Percentiles rank a stretch among this genome's conserved stretches.
phyloP scores from a whole-genome alignment of 2,329 filamentous ascomycete genomes.

The Trichoderma simmonsii region DNA sequence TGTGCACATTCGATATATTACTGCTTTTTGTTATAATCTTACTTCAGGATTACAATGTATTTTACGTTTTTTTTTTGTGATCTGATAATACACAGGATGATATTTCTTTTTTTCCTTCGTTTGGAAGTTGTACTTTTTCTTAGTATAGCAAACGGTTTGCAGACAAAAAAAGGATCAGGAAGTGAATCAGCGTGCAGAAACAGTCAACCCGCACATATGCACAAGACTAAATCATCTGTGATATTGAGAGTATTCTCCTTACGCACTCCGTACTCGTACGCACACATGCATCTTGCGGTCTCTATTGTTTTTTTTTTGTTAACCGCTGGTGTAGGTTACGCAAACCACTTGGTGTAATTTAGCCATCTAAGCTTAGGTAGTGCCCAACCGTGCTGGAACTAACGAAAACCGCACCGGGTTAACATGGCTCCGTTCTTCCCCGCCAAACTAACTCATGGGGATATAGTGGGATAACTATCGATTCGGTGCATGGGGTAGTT shows the following conservation, averaged over 20 bases:
- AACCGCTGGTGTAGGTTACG: not conserved
- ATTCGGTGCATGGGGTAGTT: not conserved
- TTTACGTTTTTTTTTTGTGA: too few species aligned
- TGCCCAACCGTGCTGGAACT: not conserved
- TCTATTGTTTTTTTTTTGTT: not conserved
- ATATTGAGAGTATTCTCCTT: not conserved
- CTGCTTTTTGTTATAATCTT: too few species aligned
- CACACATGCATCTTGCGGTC: not conserved
- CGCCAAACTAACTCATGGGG: not conserved
- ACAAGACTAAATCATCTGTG: not conserved
- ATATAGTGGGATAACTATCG: not conserved
- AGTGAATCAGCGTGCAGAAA: not conserved
- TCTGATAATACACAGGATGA: too few species aligned
- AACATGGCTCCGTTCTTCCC: not conserved
- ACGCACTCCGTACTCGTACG: not conserved
- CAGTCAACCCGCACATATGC: not conserved
- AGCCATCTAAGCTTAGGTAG: not conserved
- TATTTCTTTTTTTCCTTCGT: too few species aligned
- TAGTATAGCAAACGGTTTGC: too few species aligned
- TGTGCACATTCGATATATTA: not conserved
- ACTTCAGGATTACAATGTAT: too few species aligned
- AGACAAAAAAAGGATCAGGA: not conserved
- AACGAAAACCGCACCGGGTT: not conserved
- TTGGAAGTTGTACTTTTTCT: too few species aligned
- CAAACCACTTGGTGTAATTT: not conserved